Evolutionary conservation across 371 early-diverging fungal species (phyloP), one percentile per base, ranked within the genome.

Genomic region (Mortierella sp.): DNA sequence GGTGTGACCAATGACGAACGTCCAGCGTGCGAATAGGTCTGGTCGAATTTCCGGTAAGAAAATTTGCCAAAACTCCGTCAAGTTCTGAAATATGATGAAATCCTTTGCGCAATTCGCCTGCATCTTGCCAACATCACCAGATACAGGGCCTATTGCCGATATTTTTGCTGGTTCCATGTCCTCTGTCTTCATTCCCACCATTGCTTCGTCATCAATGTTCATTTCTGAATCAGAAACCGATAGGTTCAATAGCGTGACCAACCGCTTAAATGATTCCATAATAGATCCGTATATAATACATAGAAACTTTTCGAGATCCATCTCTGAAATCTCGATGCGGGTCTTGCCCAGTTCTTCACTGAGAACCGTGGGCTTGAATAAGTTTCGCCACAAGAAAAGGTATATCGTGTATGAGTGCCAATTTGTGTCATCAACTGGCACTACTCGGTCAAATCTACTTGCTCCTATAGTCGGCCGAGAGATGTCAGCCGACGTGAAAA

Each of bases 31-130:
- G 61, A 93, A 85, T 7, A 86, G 83, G 8, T 80, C 61, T 5
- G 73, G 81, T 47, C 75, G 74, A 8, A 90, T 69, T 28, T 86
- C 76, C 1, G 87, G 79, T 7, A 95, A 56, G 40, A 94, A 85
- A 0, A 76, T 12, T n/a, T 89, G 83, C 85, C 89, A 88, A 64
- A 95, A 93, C 9, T 88, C 88, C 2, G 91, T 90, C 61, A 90
- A 77, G 61, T 92, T 93, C 55, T 89, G 89, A 51, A 94, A 91
- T 4, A 93, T 78, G 10, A 85, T 61, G 72, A 93, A 91, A 68
- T 95, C 94, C 56, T 89, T 88, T 6, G 85, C 85, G 56, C 89
- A 90, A 31, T 86, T 83, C 0, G 93, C 89, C 26, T 71, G 69
- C 47, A 94, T 71, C 28, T 85, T 77, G 29, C 78, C 70, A 9